Percentiles rank a stretch among this genome's conserved stretches.
These are phyloP conservation scores for Didymellaceae sp. DNA, from an alignment of 2,329 filamentous ascomycete genomes.

Conservation along the genomic window DNA sequence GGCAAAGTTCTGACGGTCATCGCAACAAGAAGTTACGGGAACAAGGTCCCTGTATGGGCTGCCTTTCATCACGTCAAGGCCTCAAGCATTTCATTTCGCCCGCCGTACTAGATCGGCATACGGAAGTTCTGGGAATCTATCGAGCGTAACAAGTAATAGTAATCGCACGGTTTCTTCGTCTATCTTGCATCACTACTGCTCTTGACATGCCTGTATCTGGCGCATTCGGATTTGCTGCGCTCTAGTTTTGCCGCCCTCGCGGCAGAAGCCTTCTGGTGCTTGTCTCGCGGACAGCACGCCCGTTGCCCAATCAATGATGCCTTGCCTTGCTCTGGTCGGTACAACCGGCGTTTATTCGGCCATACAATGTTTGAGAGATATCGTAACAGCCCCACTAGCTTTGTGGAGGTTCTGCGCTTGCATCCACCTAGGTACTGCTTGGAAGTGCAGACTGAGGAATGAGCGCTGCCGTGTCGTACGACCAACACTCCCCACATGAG, in stretches of 20 bases:
- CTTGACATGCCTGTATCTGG: not conserved
- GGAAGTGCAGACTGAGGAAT: not conserved
- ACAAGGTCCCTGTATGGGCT: not conserved
- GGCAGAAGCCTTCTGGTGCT: not conserved
- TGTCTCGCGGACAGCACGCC: not conserved
- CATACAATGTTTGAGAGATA: not conserved
- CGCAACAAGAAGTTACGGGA: no score
- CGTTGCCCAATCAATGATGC: conserved; percentile 1
- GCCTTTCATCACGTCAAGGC: not conserved
- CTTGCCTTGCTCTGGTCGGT: not conserved
- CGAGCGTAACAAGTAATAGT: conserved; percentile 21
- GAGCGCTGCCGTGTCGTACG: not conserved
- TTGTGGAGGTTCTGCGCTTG: not conserved
- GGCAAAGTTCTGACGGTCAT: no score
- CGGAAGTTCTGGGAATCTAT: conserved; percentile 7
- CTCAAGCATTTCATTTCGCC: not conserved
- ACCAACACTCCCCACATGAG: not conserved
- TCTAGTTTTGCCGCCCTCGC: not conserved
- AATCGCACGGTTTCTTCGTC: conserved; percentile 20
- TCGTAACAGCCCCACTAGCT: conserved; percentile 5
- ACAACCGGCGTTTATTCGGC: not conserved
- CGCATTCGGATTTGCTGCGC: not conserved
- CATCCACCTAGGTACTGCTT: not conserved
- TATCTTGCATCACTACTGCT: not conserved
- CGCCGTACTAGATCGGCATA: conserved; percentile 21